phyloP scores from a whole-genome alignment of 805 yeast genomes.

The Wickerhamomyces tratensis region DNA sequence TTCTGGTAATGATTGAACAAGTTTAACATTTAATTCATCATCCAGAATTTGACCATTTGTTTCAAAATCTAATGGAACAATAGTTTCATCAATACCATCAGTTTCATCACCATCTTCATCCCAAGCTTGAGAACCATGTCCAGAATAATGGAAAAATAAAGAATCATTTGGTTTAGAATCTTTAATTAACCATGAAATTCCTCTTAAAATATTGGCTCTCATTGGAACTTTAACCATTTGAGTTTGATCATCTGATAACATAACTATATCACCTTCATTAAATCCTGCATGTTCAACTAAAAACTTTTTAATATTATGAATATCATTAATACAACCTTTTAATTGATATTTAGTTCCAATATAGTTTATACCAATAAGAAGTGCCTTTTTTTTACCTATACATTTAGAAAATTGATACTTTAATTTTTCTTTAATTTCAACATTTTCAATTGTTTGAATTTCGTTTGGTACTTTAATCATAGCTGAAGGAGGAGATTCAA shows the following conservation, averaged over 20 bases:
- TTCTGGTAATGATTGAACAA: slow-evolving; percentile 60
- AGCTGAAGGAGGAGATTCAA: background rate
- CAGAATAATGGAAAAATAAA: slow-evolving; percentile 74
- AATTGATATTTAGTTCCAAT: slow-evolving; percentile 51
- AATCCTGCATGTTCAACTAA: slow-evolving; percentile 37
- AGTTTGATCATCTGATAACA: slow-evolving; percentile 47
- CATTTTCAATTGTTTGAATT: slow-evolving; percentile 5
- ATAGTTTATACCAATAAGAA: slow-evolving; percentile 73
- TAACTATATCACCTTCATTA: slow-evolving; percentile 43
- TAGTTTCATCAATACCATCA: slow-evolving; percentile 63
- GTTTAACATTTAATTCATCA: slow-evolving; percentile 60
- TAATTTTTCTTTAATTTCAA: slow-evolving; percentile 1
- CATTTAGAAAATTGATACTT: slow-evolving; percentile 58
- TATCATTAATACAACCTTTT: slow-evolving; percentile 79
- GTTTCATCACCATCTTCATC: slow-evolving; percentile 71
- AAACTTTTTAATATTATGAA: slow-evolving; percentile 33
- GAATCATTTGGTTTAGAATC: slow-evolving; percentile 73
- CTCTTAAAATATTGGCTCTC: slow-evolving; percentile 58
- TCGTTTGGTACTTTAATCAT: background rate
- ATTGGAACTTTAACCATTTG: slow-evolving; percentile 49
- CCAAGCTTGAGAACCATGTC: slow-evolving; percentile 73
- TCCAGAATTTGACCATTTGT: slow-evolving; percentile 59
- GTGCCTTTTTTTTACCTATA: slow-evolving; percentile 64
- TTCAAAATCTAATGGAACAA: slow-evolving; percentile 68
- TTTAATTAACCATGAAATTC: slow-evolving; percentile 73